phyloP scores from a whole-genome alignment of 208 protist species.

The Porcisia deanei region DNA sequence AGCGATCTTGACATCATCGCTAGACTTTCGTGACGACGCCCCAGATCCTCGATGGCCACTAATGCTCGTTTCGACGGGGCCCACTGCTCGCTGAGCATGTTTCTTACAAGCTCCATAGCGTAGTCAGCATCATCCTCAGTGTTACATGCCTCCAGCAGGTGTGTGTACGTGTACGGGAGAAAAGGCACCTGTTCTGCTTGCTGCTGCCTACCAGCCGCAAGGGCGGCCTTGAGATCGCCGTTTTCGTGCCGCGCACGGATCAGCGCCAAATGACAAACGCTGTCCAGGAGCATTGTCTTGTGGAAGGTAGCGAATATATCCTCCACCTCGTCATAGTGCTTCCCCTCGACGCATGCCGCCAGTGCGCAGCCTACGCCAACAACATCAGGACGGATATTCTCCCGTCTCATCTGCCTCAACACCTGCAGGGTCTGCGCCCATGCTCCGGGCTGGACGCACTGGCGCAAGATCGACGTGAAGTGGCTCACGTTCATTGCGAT shows the following conservation, averaged over 20 bases:
- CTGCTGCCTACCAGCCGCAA: conserved; percentile 57
- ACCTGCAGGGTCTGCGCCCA: conserved; percentile 70
- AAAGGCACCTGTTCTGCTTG: conserved; percentile 56
- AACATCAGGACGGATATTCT: conserved; percentile 73
- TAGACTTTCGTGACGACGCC: conserved; percentile 27
- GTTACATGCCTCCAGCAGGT: conserved; percentile 62
- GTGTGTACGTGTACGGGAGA: conserved; percentile 69
- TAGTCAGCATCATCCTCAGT: conserved; percentile 44
- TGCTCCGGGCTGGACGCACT: conserved; percentile 66
- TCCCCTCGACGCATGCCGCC: conserved; percentile 60
- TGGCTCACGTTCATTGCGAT: conserved; percentile 75
- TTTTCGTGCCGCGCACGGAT: conserved; percentile 52
- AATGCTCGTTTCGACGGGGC: conserved; percentile 29
- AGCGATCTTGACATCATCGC: conserved; percentile 10
- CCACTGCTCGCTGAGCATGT: conserved; percentile 70
- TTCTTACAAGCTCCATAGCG: conserved; percentile 52
- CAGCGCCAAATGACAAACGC: conserved; percentile 76
- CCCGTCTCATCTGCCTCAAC: conserved; percentile 64
- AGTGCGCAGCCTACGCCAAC: conserved; percentile 64
- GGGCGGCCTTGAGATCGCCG: conserved; percentile 36
- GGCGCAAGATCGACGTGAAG: conserved; percentile 76
- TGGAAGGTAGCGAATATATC: conserved; percentile 52
- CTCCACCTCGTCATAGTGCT: conserved; percentile 42
- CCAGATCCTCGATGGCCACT: conserved; percentile 35
- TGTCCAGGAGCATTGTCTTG: conserved; percentile 72